Percentiles rank a stretch among this genome's conserved stretches.
Conservation (phyloP, 345 rosid species). For the Sisymbrium altissimum region DNA sequence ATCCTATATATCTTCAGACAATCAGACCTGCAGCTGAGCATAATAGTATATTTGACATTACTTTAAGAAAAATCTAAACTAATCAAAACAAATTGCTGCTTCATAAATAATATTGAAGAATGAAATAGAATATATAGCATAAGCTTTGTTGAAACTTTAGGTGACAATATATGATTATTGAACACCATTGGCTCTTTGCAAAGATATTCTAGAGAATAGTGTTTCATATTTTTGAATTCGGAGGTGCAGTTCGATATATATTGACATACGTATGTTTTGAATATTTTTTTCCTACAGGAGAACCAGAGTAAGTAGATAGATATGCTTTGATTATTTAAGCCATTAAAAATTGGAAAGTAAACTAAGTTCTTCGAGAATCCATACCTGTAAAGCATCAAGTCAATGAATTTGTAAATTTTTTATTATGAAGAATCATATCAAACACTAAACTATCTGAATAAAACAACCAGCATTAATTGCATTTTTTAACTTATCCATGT, state of each 20-base stretch:
- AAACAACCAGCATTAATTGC: not conserved
- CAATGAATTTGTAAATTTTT: not conserved
- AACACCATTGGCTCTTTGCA: constrained; percentile 19
- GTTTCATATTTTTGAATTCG: not conserved
- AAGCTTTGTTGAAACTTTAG: constrained; percentile 25
- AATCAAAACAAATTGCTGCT: not conserved
- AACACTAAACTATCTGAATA: constrained; percentile 7
- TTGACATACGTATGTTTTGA: too few species aligned
- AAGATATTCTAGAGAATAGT: constrained; percentile 9
- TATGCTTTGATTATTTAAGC: not conserved
- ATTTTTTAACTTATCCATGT: not conserved
- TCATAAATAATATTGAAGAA: not conserved
- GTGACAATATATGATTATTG: constrained; percentile 20
- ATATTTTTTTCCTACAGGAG: too few species aligned
- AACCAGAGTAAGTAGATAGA: constrained; percentile 14
- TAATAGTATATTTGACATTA: not conserved
- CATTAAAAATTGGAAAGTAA: constrained; percentile 20
- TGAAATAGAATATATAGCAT: constrained; percentile 1
- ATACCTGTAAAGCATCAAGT: constrained; percentile 12
- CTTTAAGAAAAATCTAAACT: not conserved
- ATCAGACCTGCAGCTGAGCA: not conserved
- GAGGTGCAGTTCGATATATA: not conserved
- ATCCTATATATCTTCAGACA: not conserved
- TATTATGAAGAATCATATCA: constrained; percentile 20
- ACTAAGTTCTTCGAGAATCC: constrained; percentile 13